These are phyloP conservation scores for Linderniella brevidens DNA, from an alignment of 257 asterid genomes.

Conservation along the genomic window DNA sequence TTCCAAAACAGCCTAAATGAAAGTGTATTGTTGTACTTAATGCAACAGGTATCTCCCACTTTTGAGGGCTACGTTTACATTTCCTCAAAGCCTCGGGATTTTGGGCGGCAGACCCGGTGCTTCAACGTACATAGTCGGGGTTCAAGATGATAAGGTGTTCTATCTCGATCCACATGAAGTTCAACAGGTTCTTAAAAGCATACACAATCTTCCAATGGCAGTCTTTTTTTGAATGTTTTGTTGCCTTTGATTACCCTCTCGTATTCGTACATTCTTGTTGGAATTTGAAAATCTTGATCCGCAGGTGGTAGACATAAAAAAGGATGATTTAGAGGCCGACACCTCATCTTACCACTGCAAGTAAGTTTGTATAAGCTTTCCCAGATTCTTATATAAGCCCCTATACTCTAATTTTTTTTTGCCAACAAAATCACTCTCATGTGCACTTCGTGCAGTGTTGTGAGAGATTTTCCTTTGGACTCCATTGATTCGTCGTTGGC, in stretches of 20 bases:
- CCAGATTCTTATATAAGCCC: too few relatives aligned
- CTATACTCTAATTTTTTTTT: too few relatives aligned
- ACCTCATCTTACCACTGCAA: conserved; percentile 76
- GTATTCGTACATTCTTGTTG: neutral
- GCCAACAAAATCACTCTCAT: too few relatives aligned
- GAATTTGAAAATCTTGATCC: neutral
- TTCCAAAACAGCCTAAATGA: too few relatives aligned
- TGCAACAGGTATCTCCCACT: conserved; percentile 70
- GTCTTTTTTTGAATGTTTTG: too few relatives aligned
- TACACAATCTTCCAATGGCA: too few relatives aligned
- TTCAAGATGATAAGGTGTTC: conserved; percentile 86
- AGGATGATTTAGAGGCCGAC: conserved; percentile 37
- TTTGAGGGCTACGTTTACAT: conserved; percentile 59
- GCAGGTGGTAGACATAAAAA: conserved; percentile 55
- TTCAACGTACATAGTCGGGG: conserved; percentile 86
- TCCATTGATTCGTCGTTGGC: conserved; percentile 93
- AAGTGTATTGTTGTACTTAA: neutral
- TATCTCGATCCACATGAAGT: conserved; percentile 97
- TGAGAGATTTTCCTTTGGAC: conserved; percentile 61
- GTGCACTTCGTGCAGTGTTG: conserved; percentile 27
- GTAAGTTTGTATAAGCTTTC: conserved; percentile 22
- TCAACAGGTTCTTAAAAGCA: conserved; percentile 49
- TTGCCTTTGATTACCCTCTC: too few relatives aligned
- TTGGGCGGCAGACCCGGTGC: conserved; percentile 96
- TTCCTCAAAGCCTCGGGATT: conserved; percentile 93